Evolutionary conservation across 2,329 filamentous ascomycete species (phyloP), one percentile per base, ranked within the genome.

Genomic region (Elsinoe perseae): DNA sequence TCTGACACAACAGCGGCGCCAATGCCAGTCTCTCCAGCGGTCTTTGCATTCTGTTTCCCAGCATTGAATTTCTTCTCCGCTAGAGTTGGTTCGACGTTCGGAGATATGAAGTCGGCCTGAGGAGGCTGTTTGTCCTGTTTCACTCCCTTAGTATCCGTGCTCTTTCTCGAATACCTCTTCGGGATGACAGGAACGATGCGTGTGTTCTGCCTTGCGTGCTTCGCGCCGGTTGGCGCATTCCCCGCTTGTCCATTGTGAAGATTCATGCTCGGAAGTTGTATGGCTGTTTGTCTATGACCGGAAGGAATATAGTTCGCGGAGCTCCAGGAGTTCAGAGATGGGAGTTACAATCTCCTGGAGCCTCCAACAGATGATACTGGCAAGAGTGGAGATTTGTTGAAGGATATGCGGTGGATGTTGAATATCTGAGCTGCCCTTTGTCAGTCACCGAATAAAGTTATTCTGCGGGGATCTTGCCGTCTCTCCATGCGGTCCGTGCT

Each of bases 101-200:
- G 21, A 25, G 25, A 14, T 20, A 27, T 25, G 12, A 27, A 50
- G 8, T 52, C 25, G 14, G 30, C 30, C 16, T n/a, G 30, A 20
- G 52, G 7, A 9, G 18, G 20, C 53, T 42, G 18, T 27, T 25
- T 23, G 20, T 20, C 34, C 25, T 30, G 12, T 28, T 56, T 56
- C 40, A 12, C 3, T 12, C 18, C 18, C 10, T 10, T 36, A n/a
- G 32, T 30, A 23, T 56, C 53, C 12, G 38, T 18, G 21, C 42
- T 56, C 25, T 56, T 30, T 9, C 40, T 27, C 21, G 36, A 36
- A 42, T 44, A 56, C 9, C 25, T 23, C 20, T 40, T 56, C 27
- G 53, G 53, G 21, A 56, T 56, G 28, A 46, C 53, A 20, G 53
- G 53, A 23, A 56, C 25, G 18, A 56, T 56, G 23, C 53, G 23